These are phyloP conservation scores for Daldinia loculata DNA, from an alignment of 495 filamentous ascomycete genomes.

Conservation along the genomic window DNA sequence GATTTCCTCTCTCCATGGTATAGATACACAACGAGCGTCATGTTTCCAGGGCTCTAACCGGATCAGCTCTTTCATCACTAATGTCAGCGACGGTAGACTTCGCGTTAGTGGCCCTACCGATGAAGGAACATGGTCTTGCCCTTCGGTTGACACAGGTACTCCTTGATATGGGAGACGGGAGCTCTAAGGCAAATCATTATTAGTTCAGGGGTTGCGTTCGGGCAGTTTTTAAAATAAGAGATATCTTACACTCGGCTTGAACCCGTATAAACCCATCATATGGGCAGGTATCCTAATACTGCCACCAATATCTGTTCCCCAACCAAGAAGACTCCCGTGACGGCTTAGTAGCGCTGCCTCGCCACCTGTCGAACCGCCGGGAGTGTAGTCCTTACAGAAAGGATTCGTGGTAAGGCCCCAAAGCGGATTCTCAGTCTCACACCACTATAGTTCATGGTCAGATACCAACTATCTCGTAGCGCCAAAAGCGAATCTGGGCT, in stretches of 20 bases:
- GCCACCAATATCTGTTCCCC: constrained; percentile 86
- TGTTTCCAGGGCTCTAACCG: constrained; percentile 83
- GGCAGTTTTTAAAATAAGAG: constrained; percentile 40
- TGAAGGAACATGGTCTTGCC: constrained; percentile 81
- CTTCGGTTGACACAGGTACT: constrained; percentile 57
- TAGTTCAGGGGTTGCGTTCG: background rate
- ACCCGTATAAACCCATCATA: constrained; percentile 81
- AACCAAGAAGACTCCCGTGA: constrained; percentile 78
- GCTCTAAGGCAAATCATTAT: constrained; percentile 22
- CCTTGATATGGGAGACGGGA: constrained; percentile 65
- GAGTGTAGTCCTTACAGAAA: constrained; percentile 75
- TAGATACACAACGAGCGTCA: constrained; percentile 75
- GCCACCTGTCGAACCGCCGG: constrained; percentile 83
- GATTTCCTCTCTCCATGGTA: constrained; percentile 71
- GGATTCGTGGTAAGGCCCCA: constrained; percentile 80
- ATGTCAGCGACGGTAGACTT: constrained; percentile 76
- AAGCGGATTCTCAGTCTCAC: constrained; percentile 83
- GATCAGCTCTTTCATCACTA: constrained; percentile 75
- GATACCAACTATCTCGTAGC: background rate
- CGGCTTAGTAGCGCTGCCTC: constrained; percentile 78
- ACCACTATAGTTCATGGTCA: constrained; percentile 49
- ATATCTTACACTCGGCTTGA: constrained; percentile 68
- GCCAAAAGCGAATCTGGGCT: constrained; percentile 44
- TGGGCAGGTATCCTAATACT: constrained; percentile 82
- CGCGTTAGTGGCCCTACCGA: constrained; percentile 86